phyloP scores from a whole-genome alignment of 2,329 filamentous ascomycete genomes.

The Phialophora verrucosa region DNA sequence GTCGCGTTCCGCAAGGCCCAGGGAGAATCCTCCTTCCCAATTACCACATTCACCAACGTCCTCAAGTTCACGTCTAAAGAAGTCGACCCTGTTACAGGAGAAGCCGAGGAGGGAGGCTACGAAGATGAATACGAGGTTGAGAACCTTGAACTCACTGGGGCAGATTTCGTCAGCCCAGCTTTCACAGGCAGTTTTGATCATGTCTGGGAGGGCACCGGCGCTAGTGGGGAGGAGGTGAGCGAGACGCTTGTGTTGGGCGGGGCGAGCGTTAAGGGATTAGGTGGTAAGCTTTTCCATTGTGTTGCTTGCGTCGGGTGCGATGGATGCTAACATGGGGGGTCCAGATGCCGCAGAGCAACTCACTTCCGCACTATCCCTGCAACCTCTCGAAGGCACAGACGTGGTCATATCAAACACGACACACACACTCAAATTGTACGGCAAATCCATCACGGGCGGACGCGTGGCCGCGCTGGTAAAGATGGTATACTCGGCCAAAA shows the following conservation, averaged over 20 bases:
- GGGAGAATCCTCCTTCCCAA: slow-evolving; percentile 75
- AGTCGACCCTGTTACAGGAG: slow-evolving; percentile 90
- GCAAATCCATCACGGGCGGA: slow-evolving; percentile 90
- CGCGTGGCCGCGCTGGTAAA: slow-evolving; percentile 84
- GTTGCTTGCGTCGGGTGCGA: background rate
- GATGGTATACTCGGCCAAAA: slow-evolving; percentile 93
- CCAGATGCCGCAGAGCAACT: slow-evolving; percentile 91
- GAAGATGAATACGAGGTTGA: slow-evolving; percentile 98
- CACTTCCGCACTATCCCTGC: slow-evolving; percentile 82
- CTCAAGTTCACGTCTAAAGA: slow-evolving; percentile 98
- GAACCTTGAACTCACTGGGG: slow-evolving; percentile 86
- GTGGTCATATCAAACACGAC: slow-evolving; percentile 86
- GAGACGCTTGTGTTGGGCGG: slow-evolving; percentile 88
- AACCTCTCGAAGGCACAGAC: slow-evolving; percentile 92
- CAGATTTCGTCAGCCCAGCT: slow-evolving; percentile 90
- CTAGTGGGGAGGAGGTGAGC: slow-evolving; percentile 84
- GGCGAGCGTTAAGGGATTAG: slow-evolving; percentile 77
- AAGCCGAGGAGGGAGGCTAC: slow-evolving; percentile 90
- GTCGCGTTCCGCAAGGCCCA: slow-evolving; percentile 87
- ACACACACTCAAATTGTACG: slow-evolving; percentile 92
- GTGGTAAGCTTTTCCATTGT: slow-evolving; percentile 65
- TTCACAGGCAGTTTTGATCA: slow-evolving; percentile 96
- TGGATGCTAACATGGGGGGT: slow-evolving; percentile 31
- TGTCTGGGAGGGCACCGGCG: slow-evolving; percentile 91
- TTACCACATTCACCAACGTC: slow-evolving; percentile 84